These are phyloP conservation scores for Colletotrichum tropicicola DNA, from an alignment of 2,329 filamentous ascomycete genomes.

Conservation along the genomic window DNA sequence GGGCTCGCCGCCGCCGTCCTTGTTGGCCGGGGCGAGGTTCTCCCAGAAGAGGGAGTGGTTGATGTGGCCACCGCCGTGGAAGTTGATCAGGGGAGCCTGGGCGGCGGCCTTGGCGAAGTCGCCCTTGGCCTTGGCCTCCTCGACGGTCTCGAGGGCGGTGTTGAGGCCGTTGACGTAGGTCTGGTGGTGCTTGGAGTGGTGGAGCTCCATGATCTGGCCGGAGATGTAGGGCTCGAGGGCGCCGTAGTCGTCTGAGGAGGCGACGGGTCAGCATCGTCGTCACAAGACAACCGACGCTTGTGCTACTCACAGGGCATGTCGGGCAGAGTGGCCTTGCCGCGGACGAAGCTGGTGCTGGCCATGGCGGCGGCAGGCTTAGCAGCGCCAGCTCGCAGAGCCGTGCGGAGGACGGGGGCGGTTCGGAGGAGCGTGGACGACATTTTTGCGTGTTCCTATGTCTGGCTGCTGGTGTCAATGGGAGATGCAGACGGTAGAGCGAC, in stretches of 20 bases:
- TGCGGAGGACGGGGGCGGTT: constrained; percentile 72
- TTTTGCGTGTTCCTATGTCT: constrained; percentile 36
- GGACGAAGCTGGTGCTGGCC: constrained; percentile 79
- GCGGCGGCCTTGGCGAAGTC: constrained; percentile 61
- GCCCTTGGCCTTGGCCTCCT: constrained; percentile 70
- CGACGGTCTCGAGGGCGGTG: constrained; percentile 77
- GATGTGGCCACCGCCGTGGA: constrained; percentile 86
- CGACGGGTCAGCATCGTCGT: neutral
- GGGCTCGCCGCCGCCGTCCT: constrained; percentile 69
- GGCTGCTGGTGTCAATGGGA: neutral
- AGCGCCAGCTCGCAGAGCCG: constrained; percentile 74
- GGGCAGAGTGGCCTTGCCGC: constrained; percentile 91
- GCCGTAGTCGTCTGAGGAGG: constrained; percentile 86
- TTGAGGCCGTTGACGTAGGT: constrained; percentile 94
- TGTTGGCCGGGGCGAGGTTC: constrained; percentile 75
- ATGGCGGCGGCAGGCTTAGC: constrained; percentile 69
- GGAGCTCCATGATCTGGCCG: constrained; percentile 94
- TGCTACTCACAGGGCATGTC: constrained; percentile 75
- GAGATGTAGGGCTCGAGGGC: constrained; percentile 88
- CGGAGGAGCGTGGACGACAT: constrained; percentile 85
- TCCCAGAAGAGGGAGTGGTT: constrained; percentile 91
- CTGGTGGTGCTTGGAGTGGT: constrained; percentile 94
- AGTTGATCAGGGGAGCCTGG: constrained; percentile 70
- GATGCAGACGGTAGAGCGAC: neutral
- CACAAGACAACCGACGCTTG: neutral